Evolutionary conservation across 148 eudicot genomes (phyloP).

Genomic region (Fagopyrum esculentum): DNA sequence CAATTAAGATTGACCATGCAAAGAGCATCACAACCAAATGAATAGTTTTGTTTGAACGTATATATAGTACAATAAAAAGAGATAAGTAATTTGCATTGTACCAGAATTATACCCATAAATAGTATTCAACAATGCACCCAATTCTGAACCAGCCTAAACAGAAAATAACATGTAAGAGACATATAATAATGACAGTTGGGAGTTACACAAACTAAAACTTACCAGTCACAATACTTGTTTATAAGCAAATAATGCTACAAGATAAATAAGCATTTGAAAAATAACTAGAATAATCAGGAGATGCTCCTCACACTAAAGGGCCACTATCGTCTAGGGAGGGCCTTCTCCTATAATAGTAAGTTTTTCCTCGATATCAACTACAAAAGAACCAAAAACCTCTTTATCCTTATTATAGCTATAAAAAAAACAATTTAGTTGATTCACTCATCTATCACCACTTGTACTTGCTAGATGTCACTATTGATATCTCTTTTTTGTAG

Average conservation of each 20-base stretch:
- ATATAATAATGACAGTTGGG: neutral
- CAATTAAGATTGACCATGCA: too few relatives aligned
- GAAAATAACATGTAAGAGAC: constrained; percentile 11
- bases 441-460: neutral
- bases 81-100: constrained; percentile 19
- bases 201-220: neutral
- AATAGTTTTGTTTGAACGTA: too few relatives aligned
- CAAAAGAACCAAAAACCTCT: neutral
- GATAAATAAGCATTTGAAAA: neutral
- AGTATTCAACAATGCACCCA: constrained; percentile 80
- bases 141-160: constrained; percentile 66
- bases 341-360: neutral
- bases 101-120: constrained; percentile 61
- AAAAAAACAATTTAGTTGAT: neutral
- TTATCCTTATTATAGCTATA: neutral
- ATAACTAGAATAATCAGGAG: neutral
- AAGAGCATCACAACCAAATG: too few relatives aligned
- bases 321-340: neutral
- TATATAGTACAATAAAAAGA: neutral
- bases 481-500: neutral
- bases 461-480: neutral
- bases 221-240: neutral
- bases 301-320: neutral
- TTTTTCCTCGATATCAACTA: neutral
- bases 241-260: neutral